phyloP scores from a whole-genome alignment of 2,329 filamentous ascomycete genomes.

The Trichothecium roseum region DNA sequence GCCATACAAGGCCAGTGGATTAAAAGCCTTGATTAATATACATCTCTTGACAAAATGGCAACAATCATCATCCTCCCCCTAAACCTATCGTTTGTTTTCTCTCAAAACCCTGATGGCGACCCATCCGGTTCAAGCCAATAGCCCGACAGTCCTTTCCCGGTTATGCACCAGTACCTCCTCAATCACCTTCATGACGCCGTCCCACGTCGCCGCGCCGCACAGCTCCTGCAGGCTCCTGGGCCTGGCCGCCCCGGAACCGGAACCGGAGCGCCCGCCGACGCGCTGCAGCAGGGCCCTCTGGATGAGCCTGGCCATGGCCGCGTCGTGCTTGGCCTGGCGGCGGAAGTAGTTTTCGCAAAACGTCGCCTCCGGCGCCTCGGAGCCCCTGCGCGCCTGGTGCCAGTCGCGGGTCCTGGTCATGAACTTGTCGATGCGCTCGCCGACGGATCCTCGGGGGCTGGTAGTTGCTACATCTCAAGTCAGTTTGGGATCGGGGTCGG shows the following conservation, averaged over 20 bases:
- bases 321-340: conserved; percentile 24
- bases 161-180: conserved; percentile 18
- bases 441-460: not conserved
- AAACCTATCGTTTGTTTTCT: too few relatives aligned
- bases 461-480: too few relatives aligned
- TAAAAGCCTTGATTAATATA: too few relatives aligned
- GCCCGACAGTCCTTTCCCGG: conserved; percentile 9
- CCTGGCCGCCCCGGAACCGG: conserved; percentile 3
- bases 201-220: conserved; percentile 19
- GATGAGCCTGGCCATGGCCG: conserved; percentile 20
- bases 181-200: conserved; percentile 21
- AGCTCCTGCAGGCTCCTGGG: conserved; percentile 21
- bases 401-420: conserved; percentile 26
- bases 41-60: too few relatives aligned
- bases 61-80: too few relatives aligned
- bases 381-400: conserved; percentile 26
- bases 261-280: conserved; percentile 7
- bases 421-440: conserved; percentile 20
- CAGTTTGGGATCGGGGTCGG: too few relatives aligned
- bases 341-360: conserved; percentile 22
- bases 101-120: too few relatives aligned
- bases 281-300: conserved; percentile 19
- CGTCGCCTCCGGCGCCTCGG: conserved; percentile 14
- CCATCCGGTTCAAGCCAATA: conserved; percentile 12
- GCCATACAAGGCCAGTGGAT: too few relatives aligned